Evolutionary conservation across 2,329 filamentous ascomycete genomes (phyloP).

Genomic region (Ophiostoma tasmaniense): DNA sequence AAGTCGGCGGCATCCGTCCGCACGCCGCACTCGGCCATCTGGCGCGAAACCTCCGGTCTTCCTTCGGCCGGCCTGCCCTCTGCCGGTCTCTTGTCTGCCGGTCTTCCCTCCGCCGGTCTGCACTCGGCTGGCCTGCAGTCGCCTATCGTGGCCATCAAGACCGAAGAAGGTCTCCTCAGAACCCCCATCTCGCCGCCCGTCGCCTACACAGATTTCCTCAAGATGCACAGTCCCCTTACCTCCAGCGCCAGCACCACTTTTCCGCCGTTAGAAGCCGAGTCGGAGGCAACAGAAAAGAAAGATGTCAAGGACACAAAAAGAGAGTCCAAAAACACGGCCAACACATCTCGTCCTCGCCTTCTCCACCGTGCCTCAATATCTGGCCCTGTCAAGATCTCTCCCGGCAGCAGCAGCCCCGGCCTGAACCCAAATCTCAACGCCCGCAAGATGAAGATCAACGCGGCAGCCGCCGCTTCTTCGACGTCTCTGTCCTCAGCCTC

Average conservation of each 20-base stretch:
- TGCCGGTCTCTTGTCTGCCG: constrained; percentile 33
- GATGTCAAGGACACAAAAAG: not conserved
- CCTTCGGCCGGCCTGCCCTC: constrained; percentile 36
- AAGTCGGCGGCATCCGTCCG: constrained; percentile 42
- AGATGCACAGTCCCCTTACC: constrained; percentile 42
- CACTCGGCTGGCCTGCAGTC: constrained; percentile 29
- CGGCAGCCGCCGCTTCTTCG: constrained; percentile 32
- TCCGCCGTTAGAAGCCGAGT: not conserved
- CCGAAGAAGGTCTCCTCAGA: constrained; percentile 54
- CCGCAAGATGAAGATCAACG: not conserved
- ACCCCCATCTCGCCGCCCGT: constrained; percentile 86
- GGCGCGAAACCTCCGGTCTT: constrained; percentile 30
- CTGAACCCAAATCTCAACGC: constrained; percentile 27
- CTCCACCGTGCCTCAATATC: constrained; percentile 16
- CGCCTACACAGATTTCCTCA: constrained; percentile 90
- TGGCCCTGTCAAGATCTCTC: constrained; percentile 34
- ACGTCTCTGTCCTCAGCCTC: constrained; percentile 15
- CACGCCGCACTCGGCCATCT: constrained; percentile 58
- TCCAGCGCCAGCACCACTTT: constrained; percentile 14
- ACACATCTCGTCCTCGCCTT: constrained; percentile 2
- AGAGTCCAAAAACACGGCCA: not conserved
- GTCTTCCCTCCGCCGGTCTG: constrained; percentile 30
- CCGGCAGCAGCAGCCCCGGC: constrained; percentile 29
- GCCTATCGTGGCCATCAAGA: constrained; percentile 53
- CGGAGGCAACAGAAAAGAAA: not conserved